phyloP scores from a whole-genome alignment of 2,329 filamentous ascomycete species.

The Tolypocladium inflatum region DNA sequence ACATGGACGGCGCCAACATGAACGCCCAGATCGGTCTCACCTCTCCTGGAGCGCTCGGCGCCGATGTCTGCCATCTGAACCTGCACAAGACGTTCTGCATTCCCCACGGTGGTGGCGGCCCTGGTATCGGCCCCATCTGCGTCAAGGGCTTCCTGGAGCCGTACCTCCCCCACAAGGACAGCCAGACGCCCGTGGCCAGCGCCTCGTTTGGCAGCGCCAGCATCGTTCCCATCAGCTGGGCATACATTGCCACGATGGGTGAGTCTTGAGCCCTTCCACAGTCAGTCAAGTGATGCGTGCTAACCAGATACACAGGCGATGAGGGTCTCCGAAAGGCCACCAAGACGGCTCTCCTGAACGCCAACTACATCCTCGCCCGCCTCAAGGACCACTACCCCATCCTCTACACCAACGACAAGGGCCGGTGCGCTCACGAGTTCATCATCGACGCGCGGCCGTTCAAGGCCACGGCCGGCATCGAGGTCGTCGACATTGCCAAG shows the following conservation, averaged over 20 bases:
- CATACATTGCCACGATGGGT: constrained; percentile 94
- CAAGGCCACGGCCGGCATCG: constrained; percentile 71
- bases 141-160: constrained; percentile 72
- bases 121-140: constrained; percentile 88
- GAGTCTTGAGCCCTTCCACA: constrained; percentile 10
- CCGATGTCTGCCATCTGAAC: constrained; percentile 94
- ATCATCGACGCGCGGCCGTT: constrained; percentile 85
- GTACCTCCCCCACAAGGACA: constrained; percentile 43
- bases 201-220: constrained; percentile 81
- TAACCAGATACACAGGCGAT: constrained; percentile 7
- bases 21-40: constrained; percentile 95
- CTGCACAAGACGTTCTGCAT: constrained; percentile 99
- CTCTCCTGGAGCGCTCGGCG: constrained; percentile 89
- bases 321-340: constrained; percentile 80
- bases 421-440: constrained; percentile 92
- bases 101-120: constrained; percentile 88
- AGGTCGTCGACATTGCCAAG: constrained; percentile 93
- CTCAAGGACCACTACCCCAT: constrained; percentile 82
- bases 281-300: not conserved
- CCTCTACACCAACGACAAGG: constrained; percentile 83
- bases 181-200: constrained; percentile 59
- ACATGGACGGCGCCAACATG: constrained; percentile 99
- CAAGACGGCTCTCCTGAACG: constrained; percentile 87
- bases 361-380: constrained; percentile 89
- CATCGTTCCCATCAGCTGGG: constrained; percentile 90